Evolutionary conservation across 1,284 basidiomycete species (phyloP).

Genomic region (Fomes fomentarius): DNA sequence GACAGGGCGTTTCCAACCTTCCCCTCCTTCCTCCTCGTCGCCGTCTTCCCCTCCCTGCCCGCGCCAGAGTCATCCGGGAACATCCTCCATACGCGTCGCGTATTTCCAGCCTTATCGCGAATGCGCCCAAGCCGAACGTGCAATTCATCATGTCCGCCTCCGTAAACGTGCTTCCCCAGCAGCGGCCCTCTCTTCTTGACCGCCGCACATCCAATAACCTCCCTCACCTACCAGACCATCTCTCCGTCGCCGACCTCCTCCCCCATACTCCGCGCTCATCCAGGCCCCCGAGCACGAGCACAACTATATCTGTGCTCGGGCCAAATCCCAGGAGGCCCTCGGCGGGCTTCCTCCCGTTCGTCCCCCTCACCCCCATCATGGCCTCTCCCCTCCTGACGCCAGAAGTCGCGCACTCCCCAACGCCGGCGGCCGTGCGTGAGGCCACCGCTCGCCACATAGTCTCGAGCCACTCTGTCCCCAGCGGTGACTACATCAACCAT

Average conservation of each 20-base stretch:
- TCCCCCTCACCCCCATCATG: conserved; percentile 58
- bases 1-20: background rate
- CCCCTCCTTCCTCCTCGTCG: background rate
- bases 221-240: conserved; percentile 13
- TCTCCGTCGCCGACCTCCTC: conserved; percentile 14
- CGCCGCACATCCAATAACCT: conserved; percentile 22
- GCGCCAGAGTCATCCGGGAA: background rate
- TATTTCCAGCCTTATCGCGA: conserved; percentile 12
- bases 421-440: conserved; percentile 16
- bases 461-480: conserved; percentile 3
- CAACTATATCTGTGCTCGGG: conserved; percentile 15
- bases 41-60: conserved; percentile 1
- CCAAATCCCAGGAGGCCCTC: conserved; percentile 13
- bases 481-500: conserved; percentile 15
- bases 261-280: conserved; percentile 13
- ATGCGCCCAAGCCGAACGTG: conserved; percentile 10
- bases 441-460: conserved; percentile 2
- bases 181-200: conserved; percentile 22
- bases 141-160: conserved; percentile 20
- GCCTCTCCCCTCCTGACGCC: conserved; percentile 62
- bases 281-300: too few species aligned
- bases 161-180: conserved; percentile 20
- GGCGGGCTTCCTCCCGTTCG: conserved; percentile 39
- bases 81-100: background rate
- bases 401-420: conserved; percentile 25